Conservation (phyloP, 306 rosid species). For the Fragaria vesca region DNA sequence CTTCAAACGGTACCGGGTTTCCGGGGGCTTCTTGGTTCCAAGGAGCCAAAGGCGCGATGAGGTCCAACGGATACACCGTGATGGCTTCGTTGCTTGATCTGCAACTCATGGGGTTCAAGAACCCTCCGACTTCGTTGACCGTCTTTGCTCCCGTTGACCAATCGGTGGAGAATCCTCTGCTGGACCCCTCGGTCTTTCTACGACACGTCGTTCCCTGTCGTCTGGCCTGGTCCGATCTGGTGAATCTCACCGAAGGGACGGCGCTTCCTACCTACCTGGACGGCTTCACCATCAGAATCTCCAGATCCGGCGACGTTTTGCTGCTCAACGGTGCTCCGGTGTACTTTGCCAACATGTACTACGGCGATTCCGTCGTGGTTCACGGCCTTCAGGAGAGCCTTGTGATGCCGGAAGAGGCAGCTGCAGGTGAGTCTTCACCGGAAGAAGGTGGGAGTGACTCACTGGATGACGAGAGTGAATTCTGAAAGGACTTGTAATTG, state of each 20-base stretch:
- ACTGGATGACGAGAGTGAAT: conserved; percentile 36
- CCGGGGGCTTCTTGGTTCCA: conserved; percentile 33
- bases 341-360: conserved; percentile 44
- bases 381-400: conserved; percentile 67
- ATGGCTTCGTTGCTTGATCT: conserved; percentile 65
- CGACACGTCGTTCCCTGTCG: conserved; percentile 75
- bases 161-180: conserved; percentile 32
- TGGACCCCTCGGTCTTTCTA: conserved; percentile 49
- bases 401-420: conserved; percentile 7
- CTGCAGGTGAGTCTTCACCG: conserved; percentile 8
- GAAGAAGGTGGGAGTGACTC: conserved; percentile 7
- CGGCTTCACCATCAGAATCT: conserved; percentile 47
- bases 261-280: conserved; percentile 52
- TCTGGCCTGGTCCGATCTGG: conserved; percentile 62
- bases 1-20: conserved; percentile 22
- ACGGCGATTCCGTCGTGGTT: conserved; percentile 51
- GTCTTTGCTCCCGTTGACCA: conserved; percentile 72
- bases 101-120: conserved; percentile 46
- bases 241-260: conserved; percentile 37
- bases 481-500: conserved; percentile 27
- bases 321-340: conserved; percentile 58
- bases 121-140: conserved; percentile 40
- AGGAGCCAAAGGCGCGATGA: conserved; percentile 41
- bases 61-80: conserved; percentile 43
- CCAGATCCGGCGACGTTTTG: conserved; percentile 49